These are phyloP conservation scores for Microbotryum silenes-acaulis DNA, from an alignment of 1,284 basidiomycete species.

Conservation along the genomic window DNA sequence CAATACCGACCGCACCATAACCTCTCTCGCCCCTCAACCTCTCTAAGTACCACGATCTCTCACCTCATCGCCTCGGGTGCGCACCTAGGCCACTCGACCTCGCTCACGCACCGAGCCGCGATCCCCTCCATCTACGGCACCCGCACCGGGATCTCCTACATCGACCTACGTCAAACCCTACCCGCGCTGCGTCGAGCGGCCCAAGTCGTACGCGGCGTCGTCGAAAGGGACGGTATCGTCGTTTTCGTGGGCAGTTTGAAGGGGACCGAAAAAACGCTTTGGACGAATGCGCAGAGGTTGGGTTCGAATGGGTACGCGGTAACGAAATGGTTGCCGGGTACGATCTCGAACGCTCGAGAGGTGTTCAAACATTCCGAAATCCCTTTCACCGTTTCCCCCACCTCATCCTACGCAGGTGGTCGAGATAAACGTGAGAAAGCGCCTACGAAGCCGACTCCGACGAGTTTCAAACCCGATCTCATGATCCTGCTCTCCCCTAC, in stretches of 20 bases:
- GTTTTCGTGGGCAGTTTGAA: constrained; percentile 65
- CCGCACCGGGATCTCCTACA: constrained; percentile 82
- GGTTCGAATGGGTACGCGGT: constrained; percentile 69
- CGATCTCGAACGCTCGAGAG: constrained; percentile 79
- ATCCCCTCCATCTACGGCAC: constrained; percentile 90
- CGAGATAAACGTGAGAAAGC: background rate
- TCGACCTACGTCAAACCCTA: constrained; percentile 90
- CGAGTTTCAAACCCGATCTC: constrained; percentile 33
- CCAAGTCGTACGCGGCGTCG: constrained; percentile 72
- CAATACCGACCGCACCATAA: constrained; percentile 66
- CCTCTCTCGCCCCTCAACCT: constrained; percentile 56
- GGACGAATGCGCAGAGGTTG: constrained; percentile 70
- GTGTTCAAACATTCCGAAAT: constrained; percentile 30
- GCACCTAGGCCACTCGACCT: constrained; percentile 80
- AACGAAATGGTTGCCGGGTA: constrained; percentile 85
- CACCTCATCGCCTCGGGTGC: constrained; percentile 87
- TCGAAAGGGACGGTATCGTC: constrained; percentile 72
- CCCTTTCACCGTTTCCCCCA: constrained; percentile 2
- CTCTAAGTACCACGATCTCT: constrained; percentile 67
- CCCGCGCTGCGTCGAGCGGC: constrained; percentile 85
- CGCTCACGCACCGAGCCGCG: constrained; percentile 77
- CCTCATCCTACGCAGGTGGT: background rate
- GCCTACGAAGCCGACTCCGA: constrained; percentile 12
- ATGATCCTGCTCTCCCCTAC: constrained; percentile 35
- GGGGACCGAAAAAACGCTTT: constrained; percentile 49